Evolutionary conservation across 768 basidiomycete genomes (phyloP).

Genomic region (Sporobolomyces roseus): DNA sequence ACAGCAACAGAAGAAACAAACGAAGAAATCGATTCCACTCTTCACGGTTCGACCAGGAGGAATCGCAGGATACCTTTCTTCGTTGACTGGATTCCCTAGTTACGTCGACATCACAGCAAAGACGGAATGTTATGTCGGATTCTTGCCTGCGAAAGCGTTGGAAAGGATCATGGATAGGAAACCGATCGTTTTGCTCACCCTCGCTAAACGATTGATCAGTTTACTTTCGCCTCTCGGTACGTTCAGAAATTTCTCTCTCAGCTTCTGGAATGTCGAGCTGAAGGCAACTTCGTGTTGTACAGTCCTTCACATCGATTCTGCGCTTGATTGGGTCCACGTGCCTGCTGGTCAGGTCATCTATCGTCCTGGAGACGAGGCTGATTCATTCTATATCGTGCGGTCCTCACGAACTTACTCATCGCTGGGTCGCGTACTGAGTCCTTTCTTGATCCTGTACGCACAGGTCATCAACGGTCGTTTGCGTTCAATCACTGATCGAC

Average conservation of each 20-base stretch:
- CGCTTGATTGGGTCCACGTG: slow-evolving; percentile 97
- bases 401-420: background rate
- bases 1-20: slow-evolving; percentile 3
- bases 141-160: slow-evolving; percentile 79
- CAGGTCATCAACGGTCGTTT: slow-evolving; percentile 85
- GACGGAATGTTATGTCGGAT: slow-evolving; percentile 97
- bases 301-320: slow-evolving; percentile 96
- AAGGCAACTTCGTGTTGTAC: background rate
- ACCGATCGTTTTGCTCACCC: slow-evolving; percentile 89
- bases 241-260: slow-evolving; percentile 6
- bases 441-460: too few species aligned
- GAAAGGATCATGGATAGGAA: slow-evolving; percentile 86
- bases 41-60: slow-evolving; percentile 97
- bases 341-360: slow-evolving; percentile 91
- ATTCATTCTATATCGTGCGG: slow-evolving; percentile 86
- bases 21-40: slow-evolving; percentile 52
- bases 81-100: slow-evolving; percentile 82
- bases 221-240: slow-evolving; percentile 84
- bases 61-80: slow-evolving; percentile 92
- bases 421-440: too few species aligned
- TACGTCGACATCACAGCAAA: slow-evolving; percentile 97
- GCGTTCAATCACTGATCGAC: slow-evolving; percentile 77
- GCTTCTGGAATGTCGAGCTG: background rate
- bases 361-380: slow-evolving; percentile 81
- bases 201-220: slow-evolving; percentile 94